Evolutionary conservation across 2,329 filamentous ascomycete genomes (phyloP).

Genomic region (Mycogone perniciosa): DNA sequence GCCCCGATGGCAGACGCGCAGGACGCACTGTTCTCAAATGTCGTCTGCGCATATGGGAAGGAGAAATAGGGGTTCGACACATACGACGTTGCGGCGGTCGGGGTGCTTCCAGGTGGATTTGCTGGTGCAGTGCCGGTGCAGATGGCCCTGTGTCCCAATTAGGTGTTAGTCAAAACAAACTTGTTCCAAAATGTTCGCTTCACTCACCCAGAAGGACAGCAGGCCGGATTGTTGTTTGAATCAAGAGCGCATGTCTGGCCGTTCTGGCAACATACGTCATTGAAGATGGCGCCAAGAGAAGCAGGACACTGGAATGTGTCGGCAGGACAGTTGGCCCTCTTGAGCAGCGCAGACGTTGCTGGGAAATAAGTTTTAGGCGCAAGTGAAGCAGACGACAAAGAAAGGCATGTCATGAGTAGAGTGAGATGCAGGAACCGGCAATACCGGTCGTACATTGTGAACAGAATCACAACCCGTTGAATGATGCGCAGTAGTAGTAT

Average conservation of each 20-base stretch:
- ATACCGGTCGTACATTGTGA: too few relatives aligned
- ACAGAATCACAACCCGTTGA: too few relatives aligned
- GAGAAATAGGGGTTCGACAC: conserved; percentile 54
- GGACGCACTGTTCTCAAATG: conserved; percentile 43
- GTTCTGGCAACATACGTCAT: conserved; percentile 44
- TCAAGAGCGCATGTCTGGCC: conserved; percentile 47
- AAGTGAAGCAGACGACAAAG: too few relatives aligned
- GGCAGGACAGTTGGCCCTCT: conserved; percentile 35
- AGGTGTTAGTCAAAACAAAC: neutral
- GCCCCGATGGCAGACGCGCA: conserved; percentile 46
- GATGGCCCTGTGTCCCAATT: conserved; percentile 34
- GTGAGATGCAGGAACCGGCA: neutral
- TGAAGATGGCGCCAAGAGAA: conserved; percentile 40
- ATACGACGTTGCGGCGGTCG: conserved; percentile 39
- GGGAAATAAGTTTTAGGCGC: too few relatives aligned
- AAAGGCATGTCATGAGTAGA: neutral
- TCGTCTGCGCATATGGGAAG: conserved; percentile 52
- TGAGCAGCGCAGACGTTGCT: neutral
- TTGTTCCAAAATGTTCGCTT: neutral
- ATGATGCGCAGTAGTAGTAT: too few relatives aligned
- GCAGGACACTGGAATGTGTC: conserved; percentile 46
- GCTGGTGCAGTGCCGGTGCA: conserved; percentile 51
- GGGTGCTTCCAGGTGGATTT: conserved; percentile 29
- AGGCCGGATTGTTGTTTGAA: conserved; percentile 42
- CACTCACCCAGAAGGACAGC: conserved; percentile 47